These are phyloP conservation scores for Globisporangium solare DNA, from an alignment of 352 stramenopile species.

Conservation along the genomic window DNA sequence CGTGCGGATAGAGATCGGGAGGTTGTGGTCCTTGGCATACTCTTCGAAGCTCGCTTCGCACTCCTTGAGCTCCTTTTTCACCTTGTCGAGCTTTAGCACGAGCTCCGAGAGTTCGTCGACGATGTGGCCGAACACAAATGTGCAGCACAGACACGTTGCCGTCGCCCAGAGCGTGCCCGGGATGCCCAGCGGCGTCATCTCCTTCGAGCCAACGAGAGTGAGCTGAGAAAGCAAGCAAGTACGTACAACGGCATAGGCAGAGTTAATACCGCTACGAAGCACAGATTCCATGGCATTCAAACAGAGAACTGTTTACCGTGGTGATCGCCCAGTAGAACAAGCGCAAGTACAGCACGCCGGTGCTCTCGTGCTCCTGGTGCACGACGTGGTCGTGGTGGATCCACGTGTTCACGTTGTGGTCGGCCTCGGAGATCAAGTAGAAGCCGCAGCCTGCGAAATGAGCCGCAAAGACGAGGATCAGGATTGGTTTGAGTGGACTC, in stretches of 20 bases:
- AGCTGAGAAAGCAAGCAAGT: slow-evolving; percentile 24
- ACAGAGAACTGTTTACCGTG: slow-evolving; percentile 26
- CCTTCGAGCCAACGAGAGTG: slow-evolving; percentile 59
- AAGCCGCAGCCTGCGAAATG: slow-evolving; percentile 67
- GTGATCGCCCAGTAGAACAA: slow-evolving; percentile 77
- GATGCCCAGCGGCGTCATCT: slow-evolving; percentile 62
- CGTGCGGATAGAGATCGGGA: slow-evolving; percentile 48
- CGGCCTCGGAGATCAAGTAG: slow-evolving; percentile 62
- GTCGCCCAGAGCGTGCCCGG: slow-evolving; percentile 61
- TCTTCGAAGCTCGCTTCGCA: slow-evolving; percentile 61
- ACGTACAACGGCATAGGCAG: background rate
- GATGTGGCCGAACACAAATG: slow-evolving; percentile 78
- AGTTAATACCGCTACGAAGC: too few species aligned
- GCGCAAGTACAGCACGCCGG: slow-evolving; percentile 53
- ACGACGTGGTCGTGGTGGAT: slow-evolving; percentile 73
- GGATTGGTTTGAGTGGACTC: slow-evolving; percentile 55
- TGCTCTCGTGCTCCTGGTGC: slow-evolving; percentile 46
- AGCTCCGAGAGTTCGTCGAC: slow-evolving; percentile 73
- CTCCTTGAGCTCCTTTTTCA: slow-evolving; percentile 70
- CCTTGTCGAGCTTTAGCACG: slow-evolving; percentile 70
- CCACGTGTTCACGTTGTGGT: slow-evolving; percentile 60
- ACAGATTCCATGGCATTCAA: background rate
- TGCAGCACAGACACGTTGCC: slow-evolving; percentile 60
- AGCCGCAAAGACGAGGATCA: slow-evolving; percentile 56
- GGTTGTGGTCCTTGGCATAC: slow-evolving; percentile 60